phyloP scores from a whole-genome alignment of 805 yeast species.

The Trichomonascus vanleenenianus region DNA sequence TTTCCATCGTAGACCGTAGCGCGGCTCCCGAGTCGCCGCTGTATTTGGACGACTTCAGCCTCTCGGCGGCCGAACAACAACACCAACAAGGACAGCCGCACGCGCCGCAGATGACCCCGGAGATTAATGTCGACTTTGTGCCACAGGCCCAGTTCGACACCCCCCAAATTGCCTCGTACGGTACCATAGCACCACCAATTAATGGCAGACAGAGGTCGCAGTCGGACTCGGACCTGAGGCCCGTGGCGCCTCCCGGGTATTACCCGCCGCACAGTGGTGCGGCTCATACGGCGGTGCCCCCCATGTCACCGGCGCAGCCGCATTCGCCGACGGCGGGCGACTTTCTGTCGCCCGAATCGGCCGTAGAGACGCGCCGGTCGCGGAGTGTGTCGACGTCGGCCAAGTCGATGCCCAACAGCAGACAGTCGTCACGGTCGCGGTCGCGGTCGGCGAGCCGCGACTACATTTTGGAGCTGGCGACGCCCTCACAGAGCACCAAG shows the following conservation, averaged over 20 bases:
- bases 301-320: not conserved
- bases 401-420: not conserved
- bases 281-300: no score
- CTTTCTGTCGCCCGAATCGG: slow-evolving; percentile 5
- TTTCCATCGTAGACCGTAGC: no score
- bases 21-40: no score
- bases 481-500: slow-evolving; percentile 45
- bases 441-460: slow-evolving; percentile 31
- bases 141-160: not conserved
- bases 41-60: no score
- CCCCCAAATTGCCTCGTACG: not conserved
- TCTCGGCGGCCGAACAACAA: no score
- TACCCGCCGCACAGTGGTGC: no score
- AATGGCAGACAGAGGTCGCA: slow-evolving; percentile 6
- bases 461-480: slow-evolving; percentile 58
- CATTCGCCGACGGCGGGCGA: not conserved
- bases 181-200: not conserved
- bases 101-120: slow-evolving; percentile 1
- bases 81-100: no score
- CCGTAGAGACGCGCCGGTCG: slow-evolving; percentile 8
- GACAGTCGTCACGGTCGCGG: slow-evolving; percentile 3
- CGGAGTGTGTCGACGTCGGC: slow-evolving; percentile 10
- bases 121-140: slow-evolving; percentile 6
- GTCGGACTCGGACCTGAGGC: slow-evolving; percentile 8
- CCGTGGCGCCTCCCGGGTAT: not conserved